phyloP scores from a whole-genome alignment of 2,329 filamentous ascomycete species.

The Trichoderma endophyticum region DNA sequence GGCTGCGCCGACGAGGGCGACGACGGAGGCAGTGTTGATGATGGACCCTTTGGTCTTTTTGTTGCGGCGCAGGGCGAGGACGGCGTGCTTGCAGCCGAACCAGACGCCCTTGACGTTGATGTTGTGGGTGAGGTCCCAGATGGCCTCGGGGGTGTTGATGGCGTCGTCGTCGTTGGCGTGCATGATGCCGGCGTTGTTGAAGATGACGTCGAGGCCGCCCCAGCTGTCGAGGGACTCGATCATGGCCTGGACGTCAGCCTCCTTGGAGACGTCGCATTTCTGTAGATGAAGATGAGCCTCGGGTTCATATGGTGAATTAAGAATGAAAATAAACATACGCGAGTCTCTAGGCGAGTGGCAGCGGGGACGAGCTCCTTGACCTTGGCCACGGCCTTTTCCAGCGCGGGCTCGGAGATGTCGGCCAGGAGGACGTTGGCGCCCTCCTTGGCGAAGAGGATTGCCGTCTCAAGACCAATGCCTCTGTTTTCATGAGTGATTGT shows the following conservation, averaged over 20 bases:
- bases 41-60: constrained; percentile 76
- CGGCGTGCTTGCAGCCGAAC: constrained; percentile 90
- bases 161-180: constrained; percentile 78
- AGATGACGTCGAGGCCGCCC: constrained; percentile 88
- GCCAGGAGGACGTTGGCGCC: constrained; percentile 82
- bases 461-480: constrained; percentile 89
- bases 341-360: constrained; percentile 58
- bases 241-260: constrained; percentile 71
- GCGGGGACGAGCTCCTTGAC: constrained; percentile 68
- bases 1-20: constrained; percentile 80
- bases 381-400: constrained; percentile 73
- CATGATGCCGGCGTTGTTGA: constrained; percentile 99
- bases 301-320: background rate
- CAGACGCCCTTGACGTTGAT: constrained; percentile 99
- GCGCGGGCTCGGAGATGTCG: constrained; percentile 75
- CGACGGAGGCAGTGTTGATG: constrained; percentile 90
- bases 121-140: constrained; percentile 90
- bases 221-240: constrained; percentile 74
- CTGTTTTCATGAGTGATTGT: constrained; percentile 41
- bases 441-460: constrained; percentile 84
- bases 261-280: constrained; percentile 77
- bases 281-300: constrained; percentile 11
- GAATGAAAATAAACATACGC: constrained; percentile 35
- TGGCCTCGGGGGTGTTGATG: constrained; percentile 77
- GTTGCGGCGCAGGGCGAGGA: constrained; percentile 75